A percentile compares a stretch with the other conserved stretches of the same genome.
Evolutionary conservation across 768 basidiomycete species (phyloP).

Genomic region (Suillus tomentosus): DNA sequence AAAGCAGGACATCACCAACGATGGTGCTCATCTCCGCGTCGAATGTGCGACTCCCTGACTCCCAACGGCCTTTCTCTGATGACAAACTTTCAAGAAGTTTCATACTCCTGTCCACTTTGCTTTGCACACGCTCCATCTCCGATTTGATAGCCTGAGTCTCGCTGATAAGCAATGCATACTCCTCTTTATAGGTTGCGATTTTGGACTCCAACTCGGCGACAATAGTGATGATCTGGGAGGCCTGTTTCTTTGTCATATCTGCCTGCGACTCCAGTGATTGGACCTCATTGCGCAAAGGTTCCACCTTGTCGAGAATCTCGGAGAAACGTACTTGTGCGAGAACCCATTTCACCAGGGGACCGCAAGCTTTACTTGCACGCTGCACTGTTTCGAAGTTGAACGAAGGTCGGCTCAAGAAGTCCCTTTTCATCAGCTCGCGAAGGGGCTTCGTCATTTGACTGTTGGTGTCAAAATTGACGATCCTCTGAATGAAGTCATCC

Average conservation of each 20-base stretch:
- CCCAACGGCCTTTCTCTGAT: constrained; percentile 94
- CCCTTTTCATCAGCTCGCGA: constrained; percentile 89
- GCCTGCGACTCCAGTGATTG: constrained; percentile 91
- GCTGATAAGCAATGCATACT: constrained; percentile 95
- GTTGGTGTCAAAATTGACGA: constrained; percentile 93
- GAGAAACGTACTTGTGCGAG: constrained; percentile 97
- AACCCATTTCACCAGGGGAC: constrained; percentile 97
- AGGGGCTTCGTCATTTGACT: constrained; percentile 87
- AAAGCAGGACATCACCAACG: constrained; percentile 93
- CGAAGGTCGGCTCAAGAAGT: constrained; percentile 86
- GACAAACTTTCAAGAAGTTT: constrained; percentile 91
- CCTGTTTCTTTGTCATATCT: constrained; percentile 94
- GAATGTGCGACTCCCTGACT: constrained; percentile 91
- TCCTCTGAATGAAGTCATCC: constrained; percentile 94
- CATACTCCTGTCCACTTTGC: constrained; percentile 97
- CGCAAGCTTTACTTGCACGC: constrained; percentile 94
- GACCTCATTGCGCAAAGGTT: constrained; percentile 94
- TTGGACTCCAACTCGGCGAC: constrained; percentile 91
- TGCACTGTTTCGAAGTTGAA: constrained; percentile 97
- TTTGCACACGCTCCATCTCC: constrained; percentile 97
- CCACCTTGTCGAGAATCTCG: constrained; percentile 95
- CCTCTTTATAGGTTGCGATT: constrained; percentile 93
- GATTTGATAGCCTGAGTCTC: constrained; percentile 96
- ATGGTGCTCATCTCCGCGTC: constrained; percentile 99
- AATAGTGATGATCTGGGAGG: constrained; percentile 85